Conservation (phyloP, 2,329 filamentous ascomycete genomes). For the Aspergillus alliaceus region DNA sequence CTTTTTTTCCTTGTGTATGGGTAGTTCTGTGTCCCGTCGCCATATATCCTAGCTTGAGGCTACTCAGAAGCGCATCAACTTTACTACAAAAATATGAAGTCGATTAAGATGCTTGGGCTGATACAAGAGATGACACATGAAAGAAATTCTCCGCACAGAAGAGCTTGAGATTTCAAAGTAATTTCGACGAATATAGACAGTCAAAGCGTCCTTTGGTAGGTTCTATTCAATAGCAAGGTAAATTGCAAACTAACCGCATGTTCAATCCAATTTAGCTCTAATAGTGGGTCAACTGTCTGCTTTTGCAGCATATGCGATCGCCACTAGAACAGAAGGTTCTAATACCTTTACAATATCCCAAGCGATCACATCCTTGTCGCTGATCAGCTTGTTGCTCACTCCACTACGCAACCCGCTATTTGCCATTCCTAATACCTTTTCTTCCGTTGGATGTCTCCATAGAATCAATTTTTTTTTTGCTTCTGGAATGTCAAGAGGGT, state of each 20-base stretch:
- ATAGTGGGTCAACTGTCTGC: neutral
- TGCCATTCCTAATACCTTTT: neutral
- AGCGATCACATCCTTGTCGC: neutral
- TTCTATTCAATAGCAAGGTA: neutral
- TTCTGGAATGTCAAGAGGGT: neutral
- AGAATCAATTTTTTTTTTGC: neutral
- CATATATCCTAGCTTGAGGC: neutral
- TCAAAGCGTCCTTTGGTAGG: neutral
- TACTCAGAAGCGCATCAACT: neutral
- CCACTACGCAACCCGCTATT: neutral
- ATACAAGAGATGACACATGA: neutral
- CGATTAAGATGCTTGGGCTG: neutral
- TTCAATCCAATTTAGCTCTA: neutral
- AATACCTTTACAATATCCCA: neutral
- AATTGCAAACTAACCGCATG: neutral
- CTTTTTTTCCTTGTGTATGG: neutral
- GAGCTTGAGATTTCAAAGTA: neutral
- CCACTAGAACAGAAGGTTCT: neutral
- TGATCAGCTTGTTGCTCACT: neutral
- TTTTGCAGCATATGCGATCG: neutral
- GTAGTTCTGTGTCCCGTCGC: neutral
- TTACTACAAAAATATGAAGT: neutral
- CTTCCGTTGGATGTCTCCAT: neutral
- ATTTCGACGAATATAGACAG: neutral
- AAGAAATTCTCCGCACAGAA: neutral